A percentile compares a stretch with the other conserved stretches of the same genome.
These are phyloP conservation scores for Aurantiochytrium sp. DNA, from an alignment of 108 stramenopile genomes.

Conservation along the genomic window DNA sequence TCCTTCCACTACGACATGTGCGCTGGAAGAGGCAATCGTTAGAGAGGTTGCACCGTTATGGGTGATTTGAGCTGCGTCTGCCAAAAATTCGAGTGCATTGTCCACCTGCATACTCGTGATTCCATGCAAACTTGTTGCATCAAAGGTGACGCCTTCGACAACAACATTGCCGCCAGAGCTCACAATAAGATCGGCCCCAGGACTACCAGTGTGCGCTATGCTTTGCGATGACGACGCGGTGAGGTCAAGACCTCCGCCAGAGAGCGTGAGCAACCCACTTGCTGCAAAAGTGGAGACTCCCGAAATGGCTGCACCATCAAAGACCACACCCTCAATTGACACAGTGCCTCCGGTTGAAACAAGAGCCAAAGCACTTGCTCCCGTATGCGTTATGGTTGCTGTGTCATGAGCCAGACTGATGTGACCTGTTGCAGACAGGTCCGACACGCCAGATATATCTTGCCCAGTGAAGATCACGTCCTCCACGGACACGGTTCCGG, in stretches of 20 bases:
- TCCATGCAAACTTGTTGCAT: neutral
- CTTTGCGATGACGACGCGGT: neutral
- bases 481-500: neutral
- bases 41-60: neutral
- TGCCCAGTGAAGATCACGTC: neutral
- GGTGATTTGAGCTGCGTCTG: neutral
- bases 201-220: neutral
- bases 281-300: neutral
- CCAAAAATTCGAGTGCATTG: neutral
- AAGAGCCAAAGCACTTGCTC: neutral
- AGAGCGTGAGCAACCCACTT: neutral
- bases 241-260: neutral
- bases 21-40: neutral
- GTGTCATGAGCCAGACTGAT: neutral
- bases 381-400: neutral
- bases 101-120: neutral
- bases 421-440: neutral
- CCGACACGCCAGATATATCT: neutral
- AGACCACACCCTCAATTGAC: neutral
- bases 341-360: neutral
- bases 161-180: neutral
- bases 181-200: neutral
- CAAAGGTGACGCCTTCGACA: neutral
- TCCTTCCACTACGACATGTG: neutral
- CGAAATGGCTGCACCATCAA: neutral